phyloP scores from a whole-genome alignment of 2,329 filamentous ascomycete species.

The Fusarium armeniacum region DNA sequence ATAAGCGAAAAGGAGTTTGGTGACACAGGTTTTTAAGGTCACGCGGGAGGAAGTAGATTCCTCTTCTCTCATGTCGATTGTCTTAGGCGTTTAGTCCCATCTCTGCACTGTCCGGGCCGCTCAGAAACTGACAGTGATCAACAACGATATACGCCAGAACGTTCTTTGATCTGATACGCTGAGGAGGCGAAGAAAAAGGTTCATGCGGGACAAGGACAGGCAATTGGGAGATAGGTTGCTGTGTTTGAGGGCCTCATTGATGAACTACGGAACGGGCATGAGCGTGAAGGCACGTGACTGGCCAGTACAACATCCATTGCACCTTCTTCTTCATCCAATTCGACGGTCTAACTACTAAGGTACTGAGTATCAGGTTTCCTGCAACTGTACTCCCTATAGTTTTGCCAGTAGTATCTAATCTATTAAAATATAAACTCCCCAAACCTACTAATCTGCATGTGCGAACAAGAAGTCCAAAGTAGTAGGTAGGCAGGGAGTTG shows the following conservation, averaged over 20 bases:
- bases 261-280: not conserved
- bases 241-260: constrained; percentile 29
- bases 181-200: constrained; percentile 6
- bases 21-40: constrained; percentile 23
- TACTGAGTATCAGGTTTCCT: not conserved
- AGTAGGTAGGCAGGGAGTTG: not conserved
- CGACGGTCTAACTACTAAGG: not conserved
- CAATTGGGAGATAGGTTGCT: not conserved
- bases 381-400: not conserved
- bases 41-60: constrained; percentile 18
- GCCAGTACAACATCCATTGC: not conserved
- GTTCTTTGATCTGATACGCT: constrained; percentile 17
- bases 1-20: constrained; percentile 5
- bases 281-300: constrained; percentile 23
- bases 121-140: constrained; percentile 8
- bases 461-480: not conserved
- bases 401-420: not conserved
- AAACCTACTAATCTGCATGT: not conserved
- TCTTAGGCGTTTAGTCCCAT: constrained; percentile 27
- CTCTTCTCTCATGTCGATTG: constrained; percentile 37
- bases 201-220: constrained; percentile 37
- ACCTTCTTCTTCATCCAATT: constrained; percentile 9
- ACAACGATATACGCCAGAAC: not conserved
- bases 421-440: not conserved
- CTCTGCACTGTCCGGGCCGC: constrained; percentile 10